phyloP scores from a whole-genome alignment of 441 rosid genomes.

The Metrosideros polymorpha region DNA sequence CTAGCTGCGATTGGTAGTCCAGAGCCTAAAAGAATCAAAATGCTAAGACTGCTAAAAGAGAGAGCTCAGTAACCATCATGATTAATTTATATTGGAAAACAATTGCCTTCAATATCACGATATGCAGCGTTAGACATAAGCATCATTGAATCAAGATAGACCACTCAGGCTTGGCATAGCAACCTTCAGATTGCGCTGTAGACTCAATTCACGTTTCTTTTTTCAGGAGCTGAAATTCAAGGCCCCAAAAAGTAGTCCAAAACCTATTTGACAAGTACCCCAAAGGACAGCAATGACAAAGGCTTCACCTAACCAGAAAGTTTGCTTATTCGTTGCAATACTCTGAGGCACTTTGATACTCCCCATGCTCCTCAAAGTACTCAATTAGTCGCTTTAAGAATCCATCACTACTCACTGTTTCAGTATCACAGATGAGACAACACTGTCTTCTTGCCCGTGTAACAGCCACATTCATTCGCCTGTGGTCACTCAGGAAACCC shows the following conservation, averaged over 20 bases:
- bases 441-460: constrained; percentile 92
- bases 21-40: neutral
- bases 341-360: constrained; percentile 89
- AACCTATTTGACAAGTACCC: neutral
- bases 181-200: neutral
- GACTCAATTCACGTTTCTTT: neutral
- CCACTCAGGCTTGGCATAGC: neutral
- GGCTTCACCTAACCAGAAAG: neutral
- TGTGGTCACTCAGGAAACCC: constrained; percentile 67
- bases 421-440: constrained; percentile 82
- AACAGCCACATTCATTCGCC: constrained; percentile 97
- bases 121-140: neutral
- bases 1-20: neutral
- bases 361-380: constrained; percentile 89
- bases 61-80: neutral
- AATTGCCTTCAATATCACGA: neutral
- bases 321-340: constrained; percentile 33
- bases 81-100: neutral
- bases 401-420: constrained; percentile 62
- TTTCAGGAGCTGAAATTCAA: neutral
- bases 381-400: constrained; percentile 78
- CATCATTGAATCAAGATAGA: neutral
- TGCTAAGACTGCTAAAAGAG: neutral
- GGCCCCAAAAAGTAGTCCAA: neutral
- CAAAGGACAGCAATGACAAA: neutral